Evolutionary conservation across 73 alveolate genomes (phyloP).

Genomic region (Tetrahymena borealis): DNA sequence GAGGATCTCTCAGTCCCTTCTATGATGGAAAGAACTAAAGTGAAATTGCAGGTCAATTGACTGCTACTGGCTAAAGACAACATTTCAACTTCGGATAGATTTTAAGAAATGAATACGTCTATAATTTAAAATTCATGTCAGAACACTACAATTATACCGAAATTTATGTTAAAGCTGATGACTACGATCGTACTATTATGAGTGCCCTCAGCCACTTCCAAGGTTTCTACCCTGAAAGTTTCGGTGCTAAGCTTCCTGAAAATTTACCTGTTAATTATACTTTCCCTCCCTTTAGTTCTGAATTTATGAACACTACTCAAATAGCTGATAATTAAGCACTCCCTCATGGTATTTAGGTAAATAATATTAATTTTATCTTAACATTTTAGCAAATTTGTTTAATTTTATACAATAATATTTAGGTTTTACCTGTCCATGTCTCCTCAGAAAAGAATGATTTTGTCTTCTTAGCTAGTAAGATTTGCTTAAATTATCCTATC

Average conservation of each 20-base stretch:
- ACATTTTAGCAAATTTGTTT: not conserved
- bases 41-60: conserved; percentile 52
- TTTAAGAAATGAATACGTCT: conserved; percentile 51
- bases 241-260: conserved; percentile 36
- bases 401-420: not conserved
- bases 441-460: not conserved
- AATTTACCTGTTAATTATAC: not conserved
- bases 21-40: conserved; percentile 14
- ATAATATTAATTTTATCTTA: not conserved
- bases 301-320: not conserved
- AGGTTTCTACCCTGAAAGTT: conserved; percentile 75
- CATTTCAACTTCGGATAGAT: conserved; percentile 57
- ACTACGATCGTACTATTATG: conserved; percentile 65
- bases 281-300: conserved; percentile 9
- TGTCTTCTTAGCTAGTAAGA: not conserved
- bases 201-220: conserved; percentile 72
- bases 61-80: conserved; percentile 57
- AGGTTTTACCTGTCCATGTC: not conserved
- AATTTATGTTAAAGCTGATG: conserved; percentile 49
- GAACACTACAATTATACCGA: conserved; percentile 29
- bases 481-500: not conserved
- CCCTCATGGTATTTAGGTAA: conserved; percentile 2
- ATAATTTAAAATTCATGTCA: conserved; percentile 28
- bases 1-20: conserved; percentile 10
- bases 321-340: conserved; percentile 13